Conservation (phyloP, 2,329 filamentous ascomycete genomes). For the Balansia obtecta region DNA sequence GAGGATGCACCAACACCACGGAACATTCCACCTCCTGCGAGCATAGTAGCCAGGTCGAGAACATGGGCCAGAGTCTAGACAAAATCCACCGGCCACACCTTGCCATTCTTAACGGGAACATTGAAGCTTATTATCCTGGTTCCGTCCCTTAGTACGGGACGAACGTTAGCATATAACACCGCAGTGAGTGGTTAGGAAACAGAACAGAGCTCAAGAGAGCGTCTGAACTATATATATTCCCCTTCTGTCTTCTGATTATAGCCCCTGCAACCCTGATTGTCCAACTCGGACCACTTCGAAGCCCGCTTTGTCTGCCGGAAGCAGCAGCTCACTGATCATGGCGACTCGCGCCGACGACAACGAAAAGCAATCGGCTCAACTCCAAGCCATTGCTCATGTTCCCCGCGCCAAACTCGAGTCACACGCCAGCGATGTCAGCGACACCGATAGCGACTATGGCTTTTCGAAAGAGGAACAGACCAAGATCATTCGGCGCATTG, state of each 20-base stretch:
- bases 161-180: too few relatives aligned
- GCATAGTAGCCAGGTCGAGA: neutral
- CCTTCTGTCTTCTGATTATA: too few relatives aligned
- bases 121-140: neutral
- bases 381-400: constrained; percentile 13
- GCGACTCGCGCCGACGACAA: constrained; percentile 10
- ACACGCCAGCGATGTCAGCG: constrained; percentile 29
- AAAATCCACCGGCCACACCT: neutral
- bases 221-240: neutral
- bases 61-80: neutral
- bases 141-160: too few relatives aligned
- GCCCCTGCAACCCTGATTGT: neutral
- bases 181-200: too few relatives aligned
- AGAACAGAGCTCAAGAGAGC: too few relatives aligned
- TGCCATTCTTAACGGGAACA: neutral
- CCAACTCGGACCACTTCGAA: neutral
- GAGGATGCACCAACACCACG: too few relatives aligned
- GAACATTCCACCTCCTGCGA: too few relatives aligned
- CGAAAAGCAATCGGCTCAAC: constrained; percentile 15
- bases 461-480: constrained; percentile 51
- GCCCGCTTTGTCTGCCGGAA: neutral
- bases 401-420: constrained; percentile 13
- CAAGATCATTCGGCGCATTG: constrained; percentile 56
- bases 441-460: constrained; percentile 28
- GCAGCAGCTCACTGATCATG: constrained; percentile 10